A percentile compares a stretch with the other conserved stretches of the same genome.
Conservation (phyloP, 768 basidiomycete species). For the Pleurotus eryngii region DNA sequence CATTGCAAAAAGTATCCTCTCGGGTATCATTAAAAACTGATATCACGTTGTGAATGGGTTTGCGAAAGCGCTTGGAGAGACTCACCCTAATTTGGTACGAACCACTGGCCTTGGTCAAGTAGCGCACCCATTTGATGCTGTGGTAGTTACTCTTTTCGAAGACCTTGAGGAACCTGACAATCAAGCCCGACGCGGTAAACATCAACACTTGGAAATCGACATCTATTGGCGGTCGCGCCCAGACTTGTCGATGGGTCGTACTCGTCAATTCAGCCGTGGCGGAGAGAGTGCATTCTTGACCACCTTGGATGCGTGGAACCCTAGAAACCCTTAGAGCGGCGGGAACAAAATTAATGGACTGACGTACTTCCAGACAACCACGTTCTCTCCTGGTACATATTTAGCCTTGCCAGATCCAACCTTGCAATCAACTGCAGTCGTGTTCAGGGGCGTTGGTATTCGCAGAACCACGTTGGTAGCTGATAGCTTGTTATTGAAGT, state of each 20-base stretch:
- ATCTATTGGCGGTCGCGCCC: conserved; percentile 97
- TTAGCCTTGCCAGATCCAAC: conserved; percentile 93
- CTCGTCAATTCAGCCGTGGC: conserved; percentile 81
- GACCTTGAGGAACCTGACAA: conserved; percentile 96
- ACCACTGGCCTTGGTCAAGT: conserved; percentile 91
- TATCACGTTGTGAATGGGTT: background rate
- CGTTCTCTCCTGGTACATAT: conserved; percentile 93
- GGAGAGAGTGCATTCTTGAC: conserved; percentile 82
- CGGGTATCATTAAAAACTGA: background rate
- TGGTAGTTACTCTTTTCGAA: conserved; percentile 96
- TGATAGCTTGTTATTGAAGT: conserved; percentile 87
- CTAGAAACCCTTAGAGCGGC: conserved; percentile 37
- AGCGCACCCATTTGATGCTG: conserved; percentile 94
- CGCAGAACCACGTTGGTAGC: conserved; percentile 90
- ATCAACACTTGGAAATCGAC: conserved; percentile 99
- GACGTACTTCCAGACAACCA: conserved; percentile 96
- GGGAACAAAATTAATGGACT: background rate
- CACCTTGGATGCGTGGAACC: conserved; percentile 89
- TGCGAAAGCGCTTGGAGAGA: conserved; percentile 12
- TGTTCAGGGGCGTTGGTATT: conserved; percentile 96
- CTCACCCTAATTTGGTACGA: conserved; percentile 91
- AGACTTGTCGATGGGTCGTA: conserved; percentile 91
- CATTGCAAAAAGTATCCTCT: background rate
- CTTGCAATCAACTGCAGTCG: conserved; percentile 90
- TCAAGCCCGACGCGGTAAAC: conserved; percentile 95